A percentile compares a stretch with the other conserved stretches of the same genome.
Conservation (phyloP, 202 grass and related monocot genomes). For the Alloteropsis angusta region DNA sequence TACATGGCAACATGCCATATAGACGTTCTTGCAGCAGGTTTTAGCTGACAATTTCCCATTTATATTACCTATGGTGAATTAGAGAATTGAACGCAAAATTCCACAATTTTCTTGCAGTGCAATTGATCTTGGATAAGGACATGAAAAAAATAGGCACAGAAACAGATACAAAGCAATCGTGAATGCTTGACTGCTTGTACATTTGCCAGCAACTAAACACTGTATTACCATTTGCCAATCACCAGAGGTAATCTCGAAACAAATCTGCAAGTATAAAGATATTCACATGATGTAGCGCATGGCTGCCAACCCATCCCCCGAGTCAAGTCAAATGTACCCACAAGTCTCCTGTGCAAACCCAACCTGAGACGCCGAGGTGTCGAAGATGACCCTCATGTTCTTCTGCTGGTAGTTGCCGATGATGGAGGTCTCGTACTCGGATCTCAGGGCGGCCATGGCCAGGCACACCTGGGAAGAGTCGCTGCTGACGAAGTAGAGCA, state of each 20-base stretch:
- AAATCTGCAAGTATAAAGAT: conserved; percentile 32
- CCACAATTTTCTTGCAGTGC: too few relatives aligned
- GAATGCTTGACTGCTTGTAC: conserved; percentile 5
- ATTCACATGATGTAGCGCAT: conserved; percentile 36
- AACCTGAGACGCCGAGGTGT: conserved; percentile 39
- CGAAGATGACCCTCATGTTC: conserved; percentile 55
- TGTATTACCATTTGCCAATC: conserved; percentile 42
- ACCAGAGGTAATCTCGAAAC: conserved; percentile 42
- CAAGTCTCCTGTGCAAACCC: conserved; percentile 59
- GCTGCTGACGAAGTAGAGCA: conserved; percentile 45
- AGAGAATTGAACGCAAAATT: too few relatives aligned
- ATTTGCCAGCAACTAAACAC: conserved; percentile 20
- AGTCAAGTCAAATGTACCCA: conserved; percentile 38
- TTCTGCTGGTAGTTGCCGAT: conserved; percentile 77
- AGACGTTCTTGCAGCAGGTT: not conserved
- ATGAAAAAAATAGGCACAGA: too few relatives aligned
- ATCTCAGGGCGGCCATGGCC: conserved; percentile 37
- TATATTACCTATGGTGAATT: not conserved
- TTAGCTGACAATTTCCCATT: not conserved
- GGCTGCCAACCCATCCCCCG: not conserved
- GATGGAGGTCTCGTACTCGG: conserved; percentile 47
- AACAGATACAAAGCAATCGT: too few relatives aligned
- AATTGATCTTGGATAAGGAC: too few relatives aligned
- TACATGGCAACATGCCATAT: not conserved
- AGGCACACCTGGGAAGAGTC: conserved; percentile 55